Percentiles rank a stretch among this genome's conserved stretches.
phyloP scores from a whole-genome alignment of 176 grass and related monocot species.

The Sorghum bicolor region DNA sequence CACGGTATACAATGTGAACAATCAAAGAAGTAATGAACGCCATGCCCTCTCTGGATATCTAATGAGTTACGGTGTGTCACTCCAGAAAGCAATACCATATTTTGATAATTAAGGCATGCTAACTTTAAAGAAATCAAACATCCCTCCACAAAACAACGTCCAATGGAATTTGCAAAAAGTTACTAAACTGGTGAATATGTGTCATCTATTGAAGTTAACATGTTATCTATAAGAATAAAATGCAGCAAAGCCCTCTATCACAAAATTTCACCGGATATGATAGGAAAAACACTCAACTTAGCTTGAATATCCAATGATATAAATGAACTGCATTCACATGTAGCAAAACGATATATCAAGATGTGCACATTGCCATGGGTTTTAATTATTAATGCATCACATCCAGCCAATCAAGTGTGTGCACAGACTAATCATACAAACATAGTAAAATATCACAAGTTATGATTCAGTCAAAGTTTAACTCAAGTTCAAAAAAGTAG shows the following conservation, averaged over 20 bases:
- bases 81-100: slow-evolving; percentile 23
- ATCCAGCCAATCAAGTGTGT: neutral
- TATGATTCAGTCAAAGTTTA: slow-evolving; percentile 30
- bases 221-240: slow-evolving; percentile 4
- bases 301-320: neutral
- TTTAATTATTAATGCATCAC: neutral
- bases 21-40: neutral
- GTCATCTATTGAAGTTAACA: neutral
- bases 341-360: neutral
- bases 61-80: slow-evolving; percentile 12
- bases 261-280: neutral
- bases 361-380: neutral
- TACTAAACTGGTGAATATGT: slow-evolving; percentile 9
- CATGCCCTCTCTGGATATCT: neutral
- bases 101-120: neutral
- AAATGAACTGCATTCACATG: neutral
- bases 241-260: neutral
- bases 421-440: neutral
- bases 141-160: neutral
- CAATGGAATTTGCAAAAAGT: neutral
- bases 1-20: neutral
- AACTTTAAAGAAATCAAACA: neutral
- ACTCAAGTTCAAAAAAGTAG: neutral
- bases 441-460: slow-evolving; percentile 13
- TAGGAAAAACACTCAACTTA: neutral